phyloP scores from a whole-genome alignment of 257 asterid genomes.

The Solanum rostratum region DNA sequence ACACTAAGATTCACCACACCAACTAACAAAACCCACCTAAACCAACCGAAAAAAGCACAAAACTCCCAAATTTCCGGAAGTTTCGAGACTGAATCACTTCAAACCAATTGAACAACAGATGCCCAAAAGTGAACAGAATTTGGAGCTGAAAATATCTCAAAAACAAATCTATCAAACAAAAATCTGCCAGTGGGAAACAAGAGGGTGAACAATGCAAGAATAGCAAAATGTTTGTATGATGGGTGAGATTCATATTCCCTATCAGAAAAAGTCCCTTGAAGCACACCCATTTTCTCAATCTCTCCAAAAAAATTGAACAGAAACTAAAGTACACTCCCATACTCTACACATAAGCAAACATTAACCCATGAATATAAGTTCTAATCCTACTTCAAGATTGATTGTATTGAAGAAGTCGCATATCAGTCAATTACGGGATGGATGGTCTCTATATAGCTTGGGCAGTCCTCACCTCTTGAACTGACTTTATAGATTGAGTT shows the following conservation, averaged over 20 bases:
- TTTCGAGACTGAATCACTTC: not conserved
- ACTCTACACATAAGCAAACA: not conserved
- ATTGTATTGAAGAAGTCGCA: not conserved
- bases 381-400: not conserved
- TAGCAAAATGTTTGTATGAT: constrained; percentile 47
- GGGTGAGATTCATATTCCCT: constrained; percentile 83
- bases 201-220: constrained; percentile 52
- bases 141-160: constrained; percentile 39
- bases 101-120: not conserved
- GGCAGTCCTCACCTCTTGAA: not conserved
- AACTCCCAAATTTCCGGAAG: not conserved
- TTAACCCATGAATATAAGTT: not conserved
- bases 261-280: constrained; percentile 27
- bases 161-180: constrained; percentile 79
- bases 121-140: not conserved
- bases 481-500: not conserved
- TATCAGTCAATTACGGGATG: not conserved
- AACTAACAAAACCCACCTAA: not conserved
- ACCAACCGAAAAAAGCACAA: not conserved
- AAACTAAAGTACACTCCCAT: not conserved
- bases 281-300: constrained; percentile 32
- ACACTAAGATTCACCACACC: not conserved
- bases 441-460: not conserved
- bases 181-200: constrained; percentile 69
- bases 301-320: not conserved